Evolutionary conservation across 768 basidiomycete genomes (phyloP).

Genomic region (Suillus tomentosus): DNA sequence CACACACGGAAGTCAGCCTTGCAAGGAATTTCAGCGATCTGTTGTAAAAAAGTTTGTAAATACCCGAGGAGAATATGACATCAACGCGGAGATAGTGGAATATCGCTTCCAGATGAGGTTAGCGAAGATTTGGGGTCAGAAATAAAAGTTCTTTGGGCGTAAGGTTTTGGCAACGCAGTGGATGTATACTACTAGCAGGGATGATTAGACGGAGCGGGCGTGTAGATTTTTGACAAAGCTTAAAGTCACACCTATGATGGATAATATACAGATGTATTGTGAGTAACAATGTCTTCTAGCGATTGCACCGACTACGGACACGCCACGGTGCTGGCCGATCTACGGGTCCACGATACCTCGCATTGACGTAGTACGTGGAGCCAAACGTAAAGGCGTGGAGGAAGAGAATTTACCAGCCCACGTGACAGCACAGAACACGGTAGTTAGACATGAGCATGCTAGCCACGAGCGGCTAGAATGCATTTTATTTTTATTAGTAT

Average conservation of each 20-base stretch:
- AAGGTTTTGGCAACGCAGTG: background rate
- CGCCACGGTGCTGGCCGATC: background rate
- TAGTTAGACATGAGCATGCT: background rate
- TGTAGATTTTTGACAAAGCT: background rate
- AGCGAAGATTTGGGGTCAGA: background rate
- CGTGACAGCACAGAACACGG: background rate
- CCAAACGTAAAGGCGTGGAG: background rate
- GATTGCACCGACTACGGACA: background rate
- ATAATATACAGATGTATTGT: background rate
- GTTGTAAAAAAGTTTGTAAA: background rate
- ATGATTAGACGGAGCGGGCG: background rate
- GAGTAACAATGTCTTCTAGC: background rate
- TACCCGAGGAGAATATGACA: background rate
- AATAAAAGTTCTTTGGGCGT: background rate
- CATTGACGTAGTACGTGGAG: background rate
- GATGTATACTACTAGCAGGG: background rate
- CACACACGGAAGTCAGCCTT: constrained; percentile 17
- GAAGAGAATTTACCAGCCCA: background rate
- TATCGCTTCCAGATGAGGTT: background rate
- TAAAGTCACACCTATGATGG: background rate
- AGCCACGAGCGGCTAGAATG: background rate
- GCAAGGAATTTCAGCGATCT: constrained; percentile 32
- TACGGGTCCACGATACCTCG: background rate
- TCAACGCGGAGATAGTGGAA: background rate
- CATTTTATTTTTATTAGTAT: background rate